Base-by-base conservation (phyloP, 2,329 filamentous ascomycete species). In the Rhynchosporium secalis region DNA sequence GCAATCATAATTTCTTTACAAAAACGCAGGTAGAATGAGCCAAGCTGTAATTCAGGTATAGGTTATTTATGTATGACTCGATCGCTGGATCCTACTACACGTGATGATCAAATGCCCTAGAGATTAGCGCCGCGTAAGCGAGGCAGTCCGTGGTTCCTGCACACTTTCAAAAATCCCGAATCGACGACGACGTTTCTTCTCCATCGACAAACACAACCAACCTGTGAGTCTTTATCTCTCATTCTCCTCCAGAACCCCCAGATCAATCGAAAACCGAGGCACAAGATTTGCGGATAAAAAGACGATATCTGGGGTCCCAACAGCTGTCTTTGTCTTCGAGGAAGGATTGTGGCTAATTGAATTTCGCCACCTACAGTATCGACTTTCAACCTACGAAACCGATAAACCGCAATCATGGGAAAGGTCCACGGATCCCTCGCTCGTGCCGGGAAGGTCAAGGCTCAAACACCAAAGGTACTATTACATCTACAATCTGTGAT, bases 401-500 rank as follows among this genome's bases (percentile, higher is more conserved):
- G 71, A 74, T 74, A 73, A 74, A 74, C 68, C 72, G 73, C 82
- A 81, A 90, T 79, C 80, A 93, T 94, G 90, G 90, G 90, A 84
- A 94, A 94, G 84, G 90, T 94, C 81, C 91, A 94, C 89, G 91
- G 91, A 80, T 95, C 91, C 78, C 89, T 95, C 81, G 91, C 91
- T 80, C 91, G 91, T 92, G 91, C 91, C 83, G 92, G 92, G 84
- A 96, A 96, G 87, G 92, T 96, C 88, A 96, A 96, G 90, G 94
- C 91, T 83, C 91, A 94, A 82, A 94, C 90, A 74, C 90, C 90
- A 77, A 93, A 94, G 87, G 90, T 92, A 85, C 80, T 85, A 80
- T 70, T 67, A 20, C 1, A 20, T 20, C 20, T 62, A 63, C 57
- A 66, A 63, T 67, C 51, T 65, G 57, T 26, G 36, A 40, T 58